Evolutionary conservation across 73 alveolate species (phyloP).

Genomic region (Stentor coeruleus): DNA sequence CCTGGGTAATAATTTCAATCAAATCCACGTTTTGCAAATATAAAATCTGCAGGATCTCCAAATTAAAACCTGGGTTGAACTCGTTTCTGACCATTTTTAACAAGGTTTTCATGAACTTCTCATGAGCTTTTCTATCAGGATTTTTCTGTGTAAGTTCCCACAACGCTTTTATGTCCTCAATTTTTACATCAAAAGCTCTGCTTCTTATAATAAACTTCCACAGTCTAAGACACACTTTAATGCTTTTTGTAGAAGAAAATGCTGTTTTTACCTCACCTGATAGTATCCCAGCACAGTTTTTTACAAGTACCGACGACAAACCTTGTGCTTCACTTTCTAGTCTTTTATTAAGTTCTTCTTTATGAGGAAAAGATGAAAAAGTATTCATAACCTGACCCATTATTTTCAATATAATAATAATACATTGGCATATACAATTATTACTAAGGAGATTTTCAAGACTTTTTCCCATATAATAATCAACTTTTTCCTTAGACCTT

Average conservation of each 20-base stretch:
- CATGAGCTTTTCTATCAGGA: not conserved
- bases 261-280: no score
- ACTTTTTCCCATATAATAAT: no score
- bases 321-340: no score
- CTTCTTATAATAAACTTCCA: not conserved
- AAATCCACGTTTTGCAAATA: not conserved
- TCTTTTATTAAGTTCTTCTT: no score
- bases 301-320: no score
- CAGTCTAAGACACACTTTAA: not conserved
- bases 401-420: no score
- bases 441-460: no score
- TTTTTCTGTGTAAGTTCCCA: not conserved
- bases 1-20: not conserved
- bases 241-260: not conserved
- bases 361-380: no score
- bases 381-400: no score
- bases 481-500: no score
- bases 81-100: not conserved
- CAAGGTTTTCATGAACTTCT: not conserved
- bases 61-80: not conserved
- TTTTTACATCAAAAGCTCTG: not conserved
- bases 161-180: not conserved
- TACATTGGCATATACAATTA: no score
- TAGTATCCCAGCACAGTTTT: no score
- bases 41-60: not conserved